Evolutionary conservation across 306 rosid genomes (phyloP), one percentile per base, ranked within the genome.

Genomic region (Gastrolobium bilobum): DNA sequence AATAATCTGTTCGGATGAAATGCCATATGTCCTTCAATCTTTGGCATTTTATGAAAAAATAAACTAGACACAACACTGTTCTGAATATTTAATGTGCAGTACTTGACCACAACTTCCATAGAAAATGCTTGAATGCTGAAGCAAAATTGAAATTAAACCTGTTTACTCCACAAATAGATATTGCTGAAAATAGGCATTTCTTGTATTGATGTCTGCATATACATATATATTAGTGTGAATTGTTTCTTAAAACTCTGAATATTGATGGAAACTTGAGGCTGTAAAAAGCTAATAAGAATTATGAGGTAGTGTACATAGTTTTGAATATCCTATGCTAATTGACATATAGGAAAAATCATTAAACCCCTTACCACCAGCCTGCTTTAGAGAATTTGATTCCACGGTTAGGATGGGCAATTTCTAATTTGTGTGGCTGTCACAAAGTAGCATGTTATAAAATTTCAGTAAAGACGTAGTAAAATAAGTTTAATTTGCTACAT

Each of bases 381-480:
- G 44, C 34, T n/a, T 31, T 11, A 20, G 59, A 34, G 60, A 75
- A 33, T 72, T 31, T 34, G 70, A 29, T 75, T 76, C 68, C 68
- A 6, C 10, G 7, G 4, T 20, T 53, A 52, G 46, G 29, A n/a
- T 13, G 15, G 64, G 6, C 39, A 42, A 54, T 38, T 56, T 46
- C 65, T 50, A 10, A 34, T 42, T 73, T 56, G 5, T 48, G 46
- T 29, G 7, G n/a, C 2, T 42, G 39, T 40, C 33, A 4, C 59
- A 47, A 62, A 10, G n/a, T 47, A 47, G 30, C 46, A 44, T 14
- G 7, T 14, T 75, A 15, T 15, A 61, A 47, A 38, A 30, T 15
- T 64, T n/a, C 14, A 26, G 37, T 39, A 7, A 2, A 38, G 57
- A 40, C 30, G 56, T 44, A 44, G 51, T 43, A 14, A 20, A 30